phyloP scores from a whole-genome alignment of 2,329 filamentous ascomycete species.

The Madurella fahalii region DNA sequence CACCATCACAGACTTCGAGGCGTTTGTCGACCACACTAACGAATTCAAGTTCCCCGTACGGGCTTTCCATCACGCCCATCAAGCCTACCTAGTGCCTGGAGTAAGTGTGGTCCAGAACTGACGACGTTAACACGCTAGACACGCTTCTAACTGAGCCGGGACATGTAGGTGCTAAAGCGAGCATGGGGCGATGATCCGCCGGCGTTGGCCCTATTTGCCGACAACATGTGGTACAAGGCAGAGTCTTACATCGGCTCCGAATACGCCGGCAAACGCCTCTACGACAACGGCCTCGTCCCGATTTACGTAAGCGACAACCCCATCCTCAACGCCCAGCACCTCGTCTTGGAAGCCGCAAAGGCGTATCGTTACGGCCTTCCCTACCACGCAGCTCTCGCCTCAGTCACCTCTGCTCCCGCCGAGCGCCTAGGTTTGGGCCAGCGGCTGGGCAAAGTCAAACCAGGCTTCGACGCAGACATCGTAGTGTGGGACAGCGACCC shows the following conservation, averaged over 20 bases:
- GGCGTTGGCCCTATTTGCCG: slow-evolving; percentile 59
- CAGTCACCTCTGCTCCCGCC: slow-evolving; percentile 55
- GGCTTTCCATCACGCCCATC: slow-evolving; percentile 66
- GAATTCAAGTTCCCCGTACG: slow-evolving; percentile 64
- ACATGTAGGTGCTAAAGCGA: slow-evolving; percentile 46
- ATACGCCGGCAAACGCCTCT: slow-evolving; percentile 60
- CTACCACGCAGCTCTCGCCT: slow-evolving; percentile 54
- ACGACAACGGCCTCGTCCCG: slow-evolving; percentile 59
- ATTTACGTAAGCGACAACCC: slow-evolving; percentile 69
- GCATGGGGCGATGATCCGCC: slow-evolving; percentile 50
- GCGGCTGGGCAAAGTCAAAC: slow-evolving; percentile 56
- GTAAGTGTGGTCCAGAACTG: slow-evolving; percentile 27
- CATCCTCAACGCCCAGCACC: slow-evolving; percentile 64
- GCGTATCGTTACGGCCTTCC: slow-evolving; percentile 56
- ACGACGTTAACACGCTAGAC: too few relatives aligned
- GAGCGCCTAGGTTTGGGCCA: slow-evolving; percentile 53
- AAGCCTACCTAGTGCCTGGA: slow-evolving; percentile 62
- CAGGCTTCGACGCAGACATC: slow-evolving; percentile 57
- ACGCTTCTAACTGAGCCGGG: neutral
- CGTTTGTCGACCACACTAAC: slow-evolving; percentile 64
- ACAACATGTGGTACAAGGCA: slow-evolving; percentile 69
- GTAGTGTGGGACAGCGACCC: slow-evolving; percentile 61
- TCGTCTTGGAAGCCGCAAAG: slow-evolving; percentile 61
- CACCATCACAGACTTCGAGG: slow-evolving; percentile 63
- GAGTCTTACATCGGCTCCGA: slow-evolving; percentile 63